Conservation (phyloP, 495 filamentous ascomycete species). For the Delitschia confertaspora region DNA sequence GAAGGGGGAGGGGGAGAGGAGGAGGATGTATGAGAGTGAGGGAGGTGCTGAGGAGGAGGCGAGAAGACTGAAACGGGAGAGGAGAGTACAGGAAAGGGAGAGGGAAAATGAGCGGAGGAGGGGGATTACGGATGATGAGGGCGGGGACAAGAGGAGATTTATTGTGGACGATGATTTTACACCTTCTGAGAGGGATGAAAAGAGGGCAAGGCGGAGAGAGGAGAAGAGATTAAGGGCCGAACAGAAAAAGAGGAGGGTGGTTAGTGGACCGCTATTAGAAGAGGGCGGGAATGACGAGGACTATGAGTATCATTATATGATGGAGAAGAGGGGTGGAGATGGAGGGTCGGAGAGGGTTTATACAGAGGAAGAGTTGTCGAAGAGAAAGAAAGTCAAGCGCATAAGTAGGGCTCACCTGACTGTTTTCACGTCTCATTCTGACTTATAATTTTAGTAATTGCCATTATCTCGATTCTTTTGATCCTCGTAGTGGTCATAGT, state of each 20-base stretch:
- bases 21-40: slow-evolving; percentile 31
- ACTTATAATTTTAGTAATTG: slow-evolving; percentile 35
- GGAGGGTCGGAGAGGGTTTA: slow-evolving; percentile 24
- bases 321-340: slow-evolving; percentile 30
- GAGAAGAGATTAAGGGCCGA: slow-evolving; percentile 15
- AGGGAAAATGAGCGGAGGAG: slow-evolving; percentile 34
- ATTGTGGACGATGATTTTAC: slow-evolving; percentile 20
- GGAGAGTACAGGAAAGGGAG: slow-evolving; percentile 28
- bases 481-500: slow-evolving; percentile 64
- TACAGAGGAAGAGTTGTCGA: slow-evolving; percentile 28
- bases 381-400: slow-evolving; percentile 29
- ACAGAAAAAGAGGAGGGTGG: slow-evolving; percentile 28
- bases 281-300: slow-evolving; percentile 28
- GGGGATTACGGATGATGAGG: slow-evolving; percentile 29
- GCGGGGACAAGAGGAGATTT: slow-evolving; percentile 13
- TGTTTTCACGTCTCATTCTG: not conserved
- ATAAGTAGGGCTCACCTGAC: slow-evolving; percentile 22
- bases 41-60: slow-evolving; percentile 19
- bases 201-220: slow-evolving; percentile 17
- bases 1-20: slow-evolving; percentile 26
- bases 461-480: slow-evolving; percentile 48
- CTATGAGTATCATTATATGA: slow-evolving; percentile 25
- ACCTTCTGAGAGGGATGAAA: slow-evolving; percentile 18
- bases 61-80: slow-evolving; percentile 26
- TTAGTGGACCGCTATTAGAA: slow-evolving; percentile 35